Conservation (phyloP, 1,284 basidiomycete species). For the Mycosarcoma maydis region DNA sequence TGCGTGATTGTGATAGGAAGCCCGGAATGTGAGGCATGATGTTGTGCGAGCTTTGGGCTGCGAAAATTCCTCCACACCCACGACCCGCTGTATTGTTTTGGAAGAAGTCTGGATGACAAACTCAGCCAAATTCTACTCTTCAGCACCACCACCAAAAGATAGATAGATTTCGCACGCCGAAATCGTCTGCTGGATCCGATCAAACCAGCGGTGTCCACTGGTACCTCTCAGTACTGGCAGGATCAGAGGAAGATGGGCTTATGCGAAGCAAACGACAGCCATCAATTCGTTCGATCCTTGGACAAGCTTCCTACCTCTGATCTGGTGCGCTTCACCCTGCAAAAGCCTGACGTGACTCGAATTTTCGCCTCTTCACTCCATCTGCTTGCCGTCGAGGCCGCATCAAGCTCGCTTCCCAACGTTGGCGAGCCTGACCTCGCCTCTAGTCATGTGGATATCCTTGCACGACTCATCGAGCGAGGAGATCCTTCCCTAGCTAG, state of each 20-base stretch:
- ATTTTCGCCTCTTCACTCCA: slow-evolving; percentile 32
- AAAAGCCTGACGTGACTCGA: slow-evolving; percentile 27
- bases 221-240: too few relatives aligned
- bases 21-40: too few relatives aligned
- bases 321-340: slow-evolving; percentile 32
- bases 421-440: background rate
- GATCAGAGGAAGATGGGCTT: slow-evolving; percentile 6
- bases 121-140: background rate
- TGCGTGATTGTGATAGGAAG: too few relatives aligned
- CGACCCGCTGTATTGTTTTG: too few relatives aligned
- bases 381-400: slow-evolving; percentile 13
- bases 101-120: too few relatives aligned
- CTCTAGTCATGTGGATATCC: slow-evolving; percentile 22
- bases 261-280: slow-evolving; percentile 5
- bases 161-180: too few relatives aligned
- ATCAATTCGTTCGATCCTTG: slow-evolving; percentile 19
- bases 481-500: slow-evolving; percentile 49
- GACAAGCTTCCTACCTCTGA: slow-evolving; percentile 18
- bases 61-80: background rate
- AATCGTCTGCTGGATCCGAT: too few relatives aligned
- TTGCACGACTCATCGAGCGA: slow-evolving; percentile 36
- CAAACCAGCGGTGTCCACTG: too few relatives aligned
- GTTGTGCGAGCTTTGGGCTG: too few relatives aligned
- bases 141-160: background rate
- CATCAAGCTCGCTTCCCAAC: slow-evolving; percentile 11